Percentiles rank a stretch among this genome's conserved stretches.
These are phyloP conservation scores for Malus domestica DNA, from an alignment of 306 rosid species.

Conservation along the genomic window ASM211411v1 NC_041801.1:23140501-23141000, in stretches of 20 bases:
- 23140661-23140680: background rate
- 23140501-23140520: background rate
- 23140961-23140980: background rate
- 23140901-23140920: background rate
- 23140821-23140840: background rate
- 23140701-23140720: background rate
- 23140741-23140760: background rate
- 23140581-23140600: background rate
- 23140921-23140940: background rate
- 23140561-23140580: background rate
- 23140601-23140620: background rate
- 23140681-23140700: background rate
- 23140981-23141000: background rate
- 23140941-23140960: background rate
- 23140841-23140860: background rate
- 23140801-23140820: background rate
- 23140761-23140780: background rate
- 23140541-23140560: background rate
- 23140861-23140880: background rate
- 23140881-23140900: background rate
- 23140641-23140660: background rate
- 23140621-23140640: background rate
- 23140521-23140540: background rate
- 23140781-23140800: background rate
- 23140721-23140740: background rate